phyloP scores from a whole-genome alignment of 495 filamentous ascomycete genomes.

The Clohesyomyces aquaticus region DNA sequence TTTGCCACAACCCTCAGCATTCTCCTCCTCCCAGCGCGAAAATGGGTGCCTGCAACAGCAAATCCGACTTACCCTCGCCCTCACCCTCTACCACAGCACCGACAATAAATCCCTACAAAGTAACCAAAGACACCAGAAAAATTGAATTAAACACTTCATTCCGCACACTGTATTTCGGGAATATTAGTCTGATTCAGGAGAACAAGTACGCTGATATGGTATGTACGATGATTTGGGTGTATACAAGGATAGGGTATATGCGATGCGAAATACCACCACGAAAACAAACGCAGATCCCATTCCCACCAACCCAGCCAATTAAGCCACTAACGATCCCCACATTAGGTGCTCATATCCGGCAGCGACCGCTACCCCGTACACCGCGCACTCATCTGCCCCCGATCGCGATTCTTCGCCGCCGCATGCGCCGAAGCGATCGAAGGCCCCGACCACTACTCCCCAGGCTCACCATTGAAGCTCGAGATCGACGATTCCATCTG shows the following conservation, averaged over 20 bases:
- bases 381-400: constrained; percentile 36
- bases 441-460: constrained; percentile 5
- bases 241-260: too few relatives aligned
- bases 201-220: constrained; percentile 35
- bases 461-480: constrained; percentile 29
- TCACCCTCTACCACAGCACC: too few relatives aligned
- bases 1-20: too few relatives aligned
- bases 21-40: too few relatives aligned
- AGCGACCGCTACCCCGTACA: constrained; percentile 35
- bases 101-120: constrained; percentile 19
- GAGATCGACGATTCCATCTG: constrained; percentile 33
- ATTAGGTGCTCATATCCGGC: constrained; percentile 27
- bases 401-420: constrained; percentile 10
- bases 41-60: too few relatives aligned
- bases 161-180: constrained; percentile 21
- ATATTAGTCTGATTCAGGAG: constrained; percentile 23
- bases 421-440: not conserved
- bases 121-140: constrained; percentile 7
- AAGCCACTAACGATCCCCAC: too few relatives aligned
- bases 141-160: constrained; percentile 20
- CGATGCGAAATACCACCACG: too few relatives aligned
- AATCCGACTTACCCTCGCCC: too few relatives aligned
- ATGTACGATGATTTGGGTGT: not conserved
- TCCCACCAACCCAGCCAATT: too few relatives aligned
- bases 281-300: too few relatives aligned